Evolutionary conservation across 331 rosid species (phyloP).

Genomic region (Spiraea crenata): DNA sequence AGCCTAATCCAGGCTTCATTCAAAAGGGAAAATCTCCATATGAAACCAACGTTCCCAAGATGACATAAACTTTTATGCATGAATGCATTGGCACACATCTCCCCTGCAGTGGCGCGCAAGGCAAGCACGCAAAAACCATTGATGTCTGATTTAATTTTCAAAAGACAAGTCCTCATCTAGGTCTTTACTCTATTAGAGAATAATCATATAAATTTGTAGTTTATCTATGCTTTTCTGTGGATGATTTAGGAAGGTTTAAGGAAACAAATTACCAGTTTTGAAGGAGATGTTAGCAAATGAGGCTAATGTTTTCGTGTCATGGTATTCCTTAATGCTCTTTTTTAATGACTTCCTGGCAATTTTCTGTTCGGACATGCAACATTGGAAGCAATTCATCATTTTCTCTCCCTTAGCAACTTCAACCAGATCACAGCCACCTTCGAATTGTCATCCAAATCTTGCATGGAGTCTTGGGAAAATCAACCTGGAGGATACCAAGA

Average conservation of each 20-base stretch:
- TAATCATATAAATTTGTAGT: not conserved
- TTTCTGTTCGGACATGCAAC: slow-evolving; percentile 56
- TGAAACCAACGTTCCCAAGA: not conserved
- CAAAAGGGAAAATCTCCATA: not conserved
- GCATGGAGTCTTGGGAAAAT: slow-evolving; percentile 20
- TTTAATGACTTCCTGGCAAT: slow-evolving; percentile 39
- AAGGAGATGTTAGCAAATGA: slow-evolving; percentile 65
- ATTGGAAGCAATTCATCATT: slow-evolving; percentile 70
- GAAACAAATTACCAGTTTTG: slow-evolving; percentile 55
- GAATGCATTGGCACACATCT: not conserved
- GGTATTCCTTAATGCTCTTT: slow-evolving; percentile 57
- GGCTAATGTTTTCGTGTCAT: slow-evolving; percentile 48
- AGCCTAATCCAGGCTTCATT: not conserved
- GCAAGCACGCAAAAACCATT: too few species aligned
- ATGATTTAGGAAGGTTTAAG: not conserved
- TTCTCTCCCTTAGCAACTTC: slow-evolving; percentile 22
- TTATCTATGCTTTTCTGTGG: too few species aligned
- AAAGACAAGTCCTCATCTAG: not conserved
- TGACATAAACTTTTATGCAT: not conserved
- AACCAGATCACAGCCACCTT: slow-evolving; percentile 31
- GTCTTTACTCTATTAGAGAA: not conserved
- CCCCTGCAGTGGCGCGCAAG: not conserved
- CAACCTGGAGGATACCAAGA: not conserved
- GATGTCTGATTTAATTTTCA: not conserved
- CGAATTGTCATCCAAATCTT: slow-evolving; percentile 25